These are phyloP conservation scores for Coniochaeta sp. DNA, from an alignment of 2,329 filamentous ascomycete species.

Conservation along the genomic window DNA sequence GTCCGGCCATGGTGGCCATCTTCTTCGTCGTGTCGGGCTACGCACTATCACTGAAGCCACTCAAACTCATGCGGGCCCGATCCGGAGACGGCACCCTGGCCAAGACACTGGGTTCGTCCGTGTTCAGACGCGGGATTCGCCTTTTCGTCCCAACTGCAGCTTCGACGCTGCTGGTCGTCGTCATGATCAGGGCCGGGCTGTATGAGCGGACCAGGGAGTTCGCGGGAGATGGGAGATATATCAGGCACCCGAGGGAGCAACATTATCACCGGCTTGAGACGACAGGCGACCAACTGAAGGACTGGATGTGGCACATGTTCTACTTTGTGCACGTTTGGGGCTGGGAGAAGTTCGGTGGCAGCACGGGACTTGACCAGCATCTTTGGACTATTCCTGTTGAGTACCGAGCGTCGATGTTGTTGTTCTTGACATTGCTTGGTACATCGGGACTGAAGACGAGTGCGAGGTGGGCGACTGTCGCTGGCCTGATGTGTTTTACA, in stretches of 20 bases:
- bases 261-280: slow-evolving; percentile 33
- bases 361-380: slow-evolving; percentile 47
- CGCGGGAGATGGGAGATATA: slow-evolving; percentile 30
- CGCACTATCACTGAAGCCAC: slow-evolving; percentile 45
- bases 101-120: slow-evolving; percentile 37
- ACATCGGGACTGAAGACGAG: slow-evolving; percentile 36
- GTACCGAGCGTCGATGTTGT: slow-evolving; percentile 48
- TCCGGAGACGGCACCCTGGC: slow-evolving; percentile 29
- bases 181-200: slow-evolving; percentile 34
- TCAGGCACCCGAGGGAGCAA: slow-evolving; percentile 41
- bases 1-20: slow-evolving; percentile 48
- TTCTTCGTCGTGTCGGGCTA: slow-evolving; percentile 59
- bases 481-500: slow-evolving; percentile 31
- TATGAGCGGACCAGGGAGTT: slow-evolving; percentile 43
- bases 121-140: slow-evolving; percentile 43
- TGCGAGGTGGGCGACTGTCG: slow-evolving; percentile 34
- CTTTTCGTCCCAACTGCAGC: slow-evolving; percentile 43
- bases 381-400: slow-evolving; percentile 58
- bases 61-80: slow-evolving; percentile 28
- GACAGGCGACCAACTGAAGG: slow-evolving; percentile 29
- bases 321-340: slow-evolving; percentile 42
- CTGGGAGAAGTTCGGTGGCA: slow-evolving; percentile 40
- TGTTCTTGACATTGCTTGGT: slow-evolving; percentile 46
- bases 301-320: slow-evolving; percentile 41
- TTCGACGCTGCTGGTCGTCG: slow-evolving; percentile 39